Conservation (phyloP, 805 yeast species). For the Candida sithepensis region DNA sequence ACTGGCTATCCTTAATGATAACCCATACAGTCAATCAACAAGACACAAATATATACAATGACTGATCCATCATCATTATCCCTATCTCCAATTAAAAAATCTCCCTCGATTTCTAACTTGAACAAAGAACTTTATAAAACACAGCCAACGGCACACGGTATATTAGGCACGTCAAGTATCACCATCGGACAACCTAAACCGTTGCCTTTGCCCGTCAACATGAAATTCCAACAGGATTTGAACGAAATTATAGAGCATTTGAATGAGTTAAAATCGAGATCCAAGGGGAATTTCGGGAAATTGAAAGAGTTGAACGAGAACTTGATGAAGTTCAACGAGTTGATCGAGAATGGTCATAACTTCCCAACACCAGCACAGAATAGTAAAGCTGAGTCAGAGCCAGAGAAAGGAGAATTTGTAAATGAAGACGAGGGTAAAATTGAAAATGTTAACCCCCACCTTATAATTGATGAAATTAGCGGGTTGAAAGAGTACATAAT, state of each 20-base stretch:
- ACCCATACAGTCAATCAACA: no score
- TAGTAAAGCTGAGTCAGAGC: no score
- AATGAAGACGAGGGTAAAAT: no score
- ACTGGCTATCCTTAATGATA: neutral
- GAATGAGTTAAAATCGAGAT: slow-evolving; percentile 18
- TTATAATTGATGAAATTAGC: neutral
- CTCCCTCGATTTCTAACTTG: slow-evolving; percentile 19
- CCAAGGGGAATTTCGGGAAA: slow-evolving; percentile 19
- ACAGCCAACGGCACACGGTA: slow-evolving; percentile 4
- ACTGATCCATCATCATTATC: slow-evolving; percentile 2
- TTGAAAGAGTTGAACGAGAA: slow-evolving; percentile 19
- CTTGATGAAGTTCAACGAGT: slow-evolving; percentile 15
- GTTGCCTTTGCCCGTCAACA: slow-evolving; percentile 18
- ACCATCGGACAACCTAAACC: slow-evolving; percentile 17
- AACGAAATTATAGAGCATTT: slow-evolving; percentile 14
- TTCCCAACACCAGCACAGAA: neutral
- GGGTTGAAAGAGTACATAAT: neutral
- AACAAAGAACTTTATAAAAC: slow-evolving; percentile 14
- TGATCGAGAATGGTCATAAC: slow-evolving; percentile 2
- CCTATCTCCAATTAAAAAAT: slow-evolving; percentile 17
- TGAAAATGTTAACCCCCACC: slow-evolving; percentile 1
- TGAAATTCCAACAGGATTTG: slow-evolving; percentile 20
- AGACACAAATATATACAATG: neutral
- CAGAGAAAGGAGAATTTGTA: no score
- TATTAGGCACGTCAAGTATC: slow-evolving; percentile 1